Evolutionary conservation across 192 early-diverging fungal genomes (phyloP).

Genomic region (Glomus cerebriforme): DNA sequence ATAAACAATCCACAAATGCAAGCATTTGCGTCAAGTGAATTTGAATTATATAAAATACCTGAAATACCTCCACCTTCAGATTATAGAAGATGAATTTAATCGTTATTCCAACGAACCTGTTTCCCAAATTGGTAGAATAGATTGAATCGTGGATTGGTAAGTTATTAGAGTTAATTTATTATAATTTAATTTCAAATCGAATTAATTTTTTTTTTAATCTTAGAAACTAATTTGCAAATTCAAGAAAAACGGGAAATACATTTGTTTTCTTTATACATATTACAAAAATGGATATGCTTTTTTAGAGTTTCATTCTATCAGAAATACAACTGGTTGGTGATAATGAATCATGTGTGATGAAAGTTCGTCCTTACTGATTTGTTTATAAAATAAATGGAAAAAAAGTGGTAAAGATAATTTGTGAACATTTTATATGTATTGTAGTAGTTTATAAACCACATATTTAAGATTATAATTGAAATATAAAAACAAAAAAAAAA

Average conservation of each 20-base stretch:
- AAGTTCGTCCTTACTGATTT: background rate
- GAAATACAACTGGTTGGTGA: too few relatives aligned
- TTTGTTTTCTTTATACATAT: too few relatives aligned
- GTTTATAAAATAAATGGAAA: background rate
- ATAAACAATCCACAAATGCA: slow-evolving; percentile 20
- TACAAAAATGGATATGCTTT: too few relatives aligned
- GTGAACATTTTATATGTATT: background rate
- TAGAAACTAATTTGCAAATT: too few relatives aligned
- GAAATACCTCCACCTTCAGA: slow-evolving; percentile 10
- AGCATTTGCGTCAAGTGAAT: slow-evolving; percentile 5
- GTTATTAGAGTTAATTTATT: background rate
- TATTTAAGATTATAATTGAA: background rate
- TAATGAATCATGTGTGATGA: too few relatives aligned
- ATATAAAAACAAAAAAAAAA: background rate
- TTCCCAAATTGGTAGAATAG: background rate
- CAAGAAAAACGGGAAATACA: too few relatives aligned
- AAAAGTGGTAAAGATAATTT: background rate
- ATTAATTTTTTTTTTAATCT: too few relatives aligned
- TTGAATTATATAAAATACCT: slow-evolving; percentile 16
- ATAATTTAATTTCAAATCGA: too few relatives aligned
- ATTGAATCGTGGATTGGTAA: background rate
- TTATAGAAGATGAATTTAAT: background rate
- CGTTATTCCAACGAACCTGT: background rate
- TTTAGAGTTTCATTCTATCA: too few relatives aligned
- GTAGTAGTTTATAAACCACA: background rate